A percentile compares a stretch with the other conserved stretches of the same genome.
phyloP scores from a whole-genome alignment of 2,329 filamentous ascomycete genomes.

The Ophiocordyceps camponoti-leonardi region DNA sequence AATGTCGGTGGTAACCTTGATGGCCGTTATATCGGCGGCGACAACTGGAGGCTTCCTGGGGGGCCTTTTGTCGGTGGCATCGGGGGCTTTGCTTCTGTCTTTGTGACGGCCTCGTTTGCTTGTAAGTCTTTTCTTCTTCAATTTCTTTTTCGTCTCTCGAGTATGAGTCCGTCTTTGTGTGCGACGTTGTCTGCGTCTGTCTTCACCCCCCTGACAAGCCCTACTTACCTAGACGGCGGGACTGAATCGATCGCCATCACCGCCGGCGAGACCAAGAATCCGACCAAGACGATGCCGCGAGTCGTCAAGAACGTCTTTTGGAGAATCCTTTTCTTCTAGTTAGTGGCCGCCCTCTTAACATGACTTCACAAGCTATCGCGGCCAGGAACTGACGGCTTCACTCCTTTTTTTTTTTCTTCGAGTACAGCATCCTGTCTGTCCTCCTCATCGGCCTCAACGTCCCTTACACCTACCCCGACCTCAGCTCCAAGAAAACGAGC shows the following conservation, averaged over 20 bases:
- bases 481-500: slow-evolving; percentile 13
- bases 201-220: neutral
- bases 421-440: slow-evolving; percentile 16
- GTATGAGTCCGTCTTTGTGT: too few species aligned
- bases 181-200: too few species aligned
- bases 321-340: slow-evolving; percentile 38
- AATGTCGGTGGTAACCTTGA: slow-evolving; percentile 34
- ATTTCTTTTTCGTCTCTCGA: too few species aligned
- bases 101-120: slow-evolving; percentile 38
- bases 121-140: slow-evolving; percentile 17
- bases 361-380: too few species aligned
- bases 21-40: slow-evolving; percentile 37
- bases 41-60: slow-evolving; percentile 39
- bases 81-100: slow-evolving; percentile 43
- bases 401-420: neutral
- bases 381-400: neutral
- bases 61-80: slow-evolving; percentile 49
- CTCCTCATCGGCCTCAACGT: slow-evolving; percentile 37
- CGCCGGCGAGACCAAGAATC: slow-evolving; percentile 47
- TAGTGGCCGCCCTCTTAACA: neutral
- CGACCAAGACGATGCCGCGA: slow-evolving; percentile 39
- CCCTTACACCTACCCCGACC: slow-evolving; percentile 29
- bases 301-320: slow-evolving; percentile 51
- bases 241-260: slow-evolving; percentile 50
- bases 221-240: slow-evolving; percentile 18